Conservation (phyloP, 2,329 filamentous ascomycete species). For the Talaromyces sp. region DNA sequence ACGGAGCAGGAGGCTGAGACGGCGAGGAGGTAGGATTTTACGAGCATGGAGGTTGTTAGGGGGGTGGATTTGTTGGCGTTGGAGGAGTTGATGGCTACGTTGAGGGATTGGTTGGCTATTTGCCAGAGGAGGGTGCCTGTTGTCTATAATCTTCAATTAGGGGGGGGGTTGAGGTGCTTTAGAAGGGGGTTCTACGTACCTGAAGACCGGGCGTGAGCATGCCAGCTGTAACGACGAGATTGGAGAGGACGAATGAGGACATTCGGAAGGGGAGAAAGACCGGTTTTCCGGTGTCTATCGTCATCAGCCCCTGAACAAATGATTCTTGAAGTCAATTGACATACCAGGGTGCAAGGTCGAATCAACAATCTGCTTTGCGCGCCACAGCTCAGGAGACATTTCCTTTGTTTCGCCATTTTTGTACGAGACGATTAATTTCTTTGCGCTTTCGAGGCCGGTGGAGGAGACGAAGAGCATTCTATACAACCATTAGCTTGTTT, state of each 20-base stretch:
- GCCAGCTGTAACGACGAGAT: constrained; percentile 89
- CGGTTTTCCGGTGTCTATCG: constrained; percentile 80
- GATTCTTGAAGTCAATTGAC: neutral
- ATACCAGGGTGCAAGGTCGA: constrained; percentile 92
- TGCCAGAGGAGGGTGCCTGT: constrained; percentile 90
- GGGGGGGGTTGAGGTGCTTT: neutral
- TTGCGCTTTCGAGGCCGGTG: constrained; percentile 79
- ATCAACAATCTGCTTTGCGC: constrained; percentile 95
- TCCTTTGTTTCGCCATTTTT: constrained; percentile 74
- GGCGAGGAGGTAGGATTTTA: constrained; percentile 86
- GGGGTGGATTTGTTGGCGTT: constrained; percentile 98
- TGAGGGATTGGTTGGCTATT: constrained; percentile 93
- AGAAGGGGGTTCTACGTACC: constrained; percentile 46
- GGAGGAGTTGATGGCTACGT: constrained; percentile 95
- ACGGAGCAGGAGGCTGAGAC: constrained; percentile 93
- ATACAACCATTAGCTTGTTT: constrained; percentile 14
- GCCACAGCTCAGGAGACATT: constrained; percentile 91
- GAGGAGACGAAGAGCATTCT: constrained; percentile 84
- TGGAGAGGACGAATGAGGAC: constrained; percentile 92
- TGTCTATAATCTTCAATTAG: constrained; percentile 54
- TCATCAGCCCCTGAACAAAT: neutral
- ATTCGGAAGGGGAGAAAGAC: constrained; percentile 96
- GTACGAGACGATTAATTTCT: constrained; percentile 76
- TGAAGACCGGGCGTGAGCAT: constrained; percentile 91
- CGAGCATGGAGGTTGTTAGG: constrained; percentile 73